Evolutionary conservation across 2,329 filamentous ascomycete species (phyloP).

Genomic region (Thelonectria blattea): DNA sequence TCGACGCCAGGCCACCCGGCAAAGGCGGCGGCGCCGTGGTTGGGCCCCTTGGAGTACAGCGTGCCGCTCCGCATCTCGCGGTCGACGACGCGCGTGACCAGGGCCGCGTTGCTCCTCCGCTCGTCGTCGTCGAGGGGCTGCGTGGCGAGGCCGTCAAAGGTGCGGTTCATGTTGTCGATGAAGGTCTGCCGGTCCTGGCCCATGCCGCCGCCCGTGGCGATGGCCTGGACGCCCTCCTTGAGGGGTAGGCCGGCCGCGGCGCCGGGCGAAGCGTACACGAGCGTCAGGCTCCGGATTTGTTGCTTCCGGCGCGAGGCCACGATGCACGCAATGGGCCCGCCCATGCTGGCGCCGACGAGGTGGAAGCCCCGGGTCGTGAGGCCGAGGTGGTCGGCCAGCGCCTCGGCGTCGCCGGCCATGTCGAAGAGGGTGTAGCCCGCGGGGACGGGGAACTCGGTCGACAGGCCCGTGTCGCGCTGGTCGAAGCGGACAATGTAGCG

Average conservation of each 20-base stretch:
- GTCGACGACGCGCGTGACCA: constrained; percentile 6
- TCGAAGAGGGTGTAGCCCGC: constrained; percentile 36
- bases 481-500: constrained; percentile 35
- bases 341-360: constrained; percentile 37
- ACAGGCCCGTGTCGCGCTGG: constrained; percentile 34
- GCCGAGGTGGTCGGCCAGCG: constrained; percentile 35
- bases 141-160: constrained; percentile 19
- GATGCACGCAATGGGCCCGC: constrained; percentile 35
- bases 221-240: neutral
- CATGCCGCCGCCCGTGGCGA: neutral
- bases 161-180: neutral
- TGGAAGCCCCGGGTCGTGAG: constrained; percentile 31
- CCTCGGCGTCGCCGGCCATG: constrained; percentile 39
- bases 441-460: constrained; percentile 33
- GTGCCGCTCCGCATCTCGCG: constrained; percentile 33
- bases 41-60: constrained; percentile 35
- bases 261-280: constrained; percentile 35
- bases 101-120: neutral
- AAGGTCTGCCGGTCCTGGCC: constrained; percentile 2
- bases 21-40: constrained; percentile 36
- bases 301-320: constrained; percentile 28
- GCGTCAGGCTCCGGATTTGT: constrained; percentile 31
- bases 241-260: constrained; percentile 22
- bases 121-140: constrained; percentile 18
- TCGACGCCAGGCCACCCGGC: constrained; percentile 33